Base-by-base conservation (phyloP, 164 flowering plant genomes). In the Tetrastigma voinierianum region DNA sequence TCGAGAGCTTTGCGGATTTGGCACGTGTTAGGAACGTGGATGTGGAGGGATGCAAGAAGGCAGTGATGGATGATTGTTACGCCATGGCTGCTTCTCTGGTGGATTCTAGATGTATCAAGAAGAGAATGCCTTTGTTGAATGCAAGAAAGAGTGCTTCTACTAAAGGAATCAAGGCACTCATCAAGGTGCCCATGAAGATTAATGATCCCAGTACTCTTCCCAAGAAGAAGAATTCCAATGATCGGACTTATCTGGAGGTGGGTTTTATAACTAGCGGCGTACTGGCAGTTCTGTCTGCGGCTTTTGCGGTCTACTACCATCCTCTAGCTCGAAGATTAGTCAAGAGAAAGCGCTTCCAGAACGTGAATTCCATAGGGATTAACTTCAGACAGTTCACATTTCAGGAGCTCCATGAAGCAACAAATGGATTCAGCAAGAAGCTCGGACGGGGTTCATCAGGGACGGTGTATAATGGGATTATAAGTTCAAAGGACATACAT, bases 1-100 rank as follows among this genome's bases (percentile, higher is more conserved):
- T 9, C 13, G 51, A 57, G 9, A 3, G 9, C 7, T 49, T 14
- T 19, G 67, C 57, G 24, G 77, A 77, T 60, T 58, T 70, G 60
- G 60, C 61, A 1, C 32, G 47, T 13, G 10, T 73, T 9, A 11
- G 2, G 9, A 3, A 23, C 4, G 57, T 59, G 16, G 69, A 63
- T 58, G 11, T 20, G 59, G 69, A 53, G 57, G 69, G 62, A 23
- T 77, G 80, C 68, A 60, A 46, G 59, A 46, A 63, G 59, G 63
- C 74, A 3, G 18, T 67, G 18, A 54, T 59, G 53, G 76, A 67
- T 21, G 80, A 77, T 64, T 77, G 80, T 56, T 73, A 67, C 17
- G 56, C 58, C 46, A 12, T 64, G 44, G 74, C 67, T 44, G 77
- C 77, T 19, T 15, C 58, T 1, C 46, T 73, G n/a, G 32, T 43